Conservation (phyloP, 257 asterid genomes). For the Nemophila menziesii region DNA sequence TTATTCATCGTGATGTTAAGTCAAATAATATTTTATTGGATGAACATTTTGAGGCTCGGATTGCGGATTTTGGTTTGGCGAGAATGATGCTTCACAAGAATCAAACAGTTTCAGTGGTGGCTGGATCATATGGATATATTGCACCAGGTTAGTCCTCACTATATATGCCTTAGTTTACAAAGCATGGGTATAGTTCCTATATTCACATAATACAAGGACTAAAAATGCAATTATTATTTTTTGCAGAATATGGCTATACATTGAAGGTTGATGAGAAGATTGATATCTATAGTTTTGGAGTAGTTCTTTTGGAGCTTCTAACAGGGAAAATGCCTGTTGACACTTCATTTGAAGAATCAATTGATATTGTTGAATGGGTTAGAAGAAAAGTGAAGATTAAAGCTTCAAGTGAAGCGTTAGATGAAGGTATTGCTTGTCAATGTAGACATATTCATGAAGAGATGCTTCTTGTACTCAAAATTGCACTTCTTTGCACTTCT, state of each 20-base stretch:
- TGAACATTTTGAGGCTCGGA: constrained; percentile 51
- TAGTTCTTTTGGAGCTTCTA: constrained; percentile 65
- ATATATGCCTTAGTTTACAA: too few relatives aligned
- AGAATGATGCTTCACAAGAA: constrained; percentile 52
- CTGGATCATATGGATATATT: constrained; percentile 83
- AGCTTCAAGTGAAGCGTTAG: constrained; percentile 27
- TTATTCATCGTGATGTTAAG: constrained; percentile 70
- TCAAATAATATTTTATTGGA: constrained; percentile 61
- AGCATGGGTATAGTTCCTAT: too few relatives aligned
- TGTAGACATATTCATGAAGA: constrained; percentile 67
- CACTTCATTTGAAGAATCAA: constrained; percentile 47
- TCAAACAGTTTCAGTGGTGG: constrained; percentile 68
- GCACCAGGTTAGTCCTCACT: constrained; percentile 51
- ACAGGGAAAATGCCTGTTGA: constrained; percentile 58
- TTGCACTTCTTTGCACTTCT: constrained; percentile 71
- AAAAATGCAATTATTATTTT: background rate
- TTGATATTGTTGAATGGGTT: constrained; percentile 64
- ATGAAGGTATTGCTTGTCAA: constrained; percentile 47
- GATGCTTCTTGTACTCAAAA: constrained; percentile 64
- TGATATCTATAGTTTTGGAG: constrained; percentile 74
- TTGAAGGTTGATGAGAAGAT: constrained; percentile 77
- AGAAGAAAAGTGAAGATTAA: constrained; percentile 28
- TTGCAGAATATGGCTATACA: constrained; percentile 71
- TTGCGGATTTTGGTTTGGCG: constrained; percentile 79
- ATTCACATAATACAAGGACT: too few relatives aligned